Percentiles rank a stretch among this genome's conserved stretches.
phyloP scores from a whole-genome alignment of 352 stramenopile genomes.

The Globisporangium cystogenes region DNA sequence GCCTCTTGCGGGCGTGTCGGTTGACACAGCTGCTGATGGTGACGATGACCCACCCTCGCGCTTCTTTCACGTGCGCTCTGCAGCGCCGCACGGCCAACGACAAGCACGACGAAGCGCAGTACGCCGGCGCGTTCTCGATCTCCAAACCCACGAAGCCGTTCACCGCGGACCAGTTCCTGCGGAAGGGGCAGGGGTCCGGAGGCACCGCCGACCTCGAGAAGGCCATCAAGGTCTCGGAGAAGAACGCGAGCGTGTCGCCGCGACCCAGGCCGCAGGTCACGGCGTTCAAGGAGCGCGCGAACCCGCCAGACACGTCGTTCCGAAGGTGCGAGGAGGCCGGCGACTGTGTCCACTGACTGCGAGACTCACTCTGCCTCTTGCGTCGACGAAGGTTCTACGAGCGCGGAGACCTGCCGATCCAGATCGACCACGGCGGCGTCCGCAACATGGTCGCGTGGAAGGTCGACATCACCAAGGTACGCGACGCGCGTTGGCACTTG shows the following conservation, averaged over 20 bases:
- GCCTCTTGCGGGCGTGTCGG: too few species aligned
- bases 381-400: constrained; percentile 81
- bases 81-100: constrained; percentile 77
- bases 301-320: constrained; percentile 90
- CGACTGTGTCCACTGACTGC: too few species aligned
- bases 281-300: constrained; percentile 92
- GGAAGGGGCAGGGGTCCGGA: constrained; percentile 85
- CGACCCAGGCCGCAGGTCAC: constrained; percentile 43
- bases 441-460: constrained; percentile 97
- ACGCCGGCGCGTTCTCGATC: constrained; percentile 88
- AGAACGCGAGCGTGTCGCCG: constrained; percentile 36
- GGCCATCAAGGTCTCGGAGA: constrained; percentile 31
- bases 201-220: constrained; percentile 76
- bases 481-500: background rate
- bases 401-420: constrained; percentile 93
- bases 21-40: too few species aligned
- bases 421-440: constrained; percentile 95
- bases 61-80: too few species aligned
- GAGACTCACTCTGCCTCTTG: background rate
- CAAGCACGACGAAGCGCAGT: constrained; percentile 48
- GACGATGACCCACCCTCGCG: too few species aligned
- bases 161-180: constrained; percentile 88
- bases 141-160: constrained; percentile 82
- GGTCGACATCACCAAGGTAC: constrained; percentile 90
- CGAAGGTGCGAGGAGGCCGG: constrained; percentile 24